A percentile compares a stretch with the other conserved stretches of the same genome.
Conservation (phyloP, 1,284 basidiomycete species). For the Puccinia polysora region DNA sequence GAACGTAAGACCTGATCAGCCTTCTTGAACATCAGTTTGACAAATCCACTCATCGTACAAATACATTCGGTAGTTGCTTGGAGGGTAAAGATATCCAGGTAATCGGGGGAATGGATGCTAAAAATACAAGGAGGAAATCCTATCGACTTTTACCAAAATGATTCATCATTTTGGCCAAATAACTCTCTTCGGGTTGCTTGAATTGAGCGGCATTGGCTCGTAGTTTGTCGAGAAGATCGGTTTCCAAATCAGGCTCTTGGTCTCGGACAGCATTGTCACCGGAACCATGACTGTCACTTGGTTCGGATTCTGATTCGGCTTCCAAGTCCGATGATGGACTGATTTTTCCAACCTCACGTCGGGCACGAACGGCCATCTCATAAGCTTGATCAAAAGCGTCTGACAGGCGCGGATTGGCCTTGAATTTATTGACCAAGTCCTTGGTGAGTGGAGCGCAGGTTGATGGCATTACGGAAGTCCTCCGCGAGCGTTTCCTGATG, state of each 20-base stretch:
- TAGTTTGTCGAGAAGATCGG: background rate
- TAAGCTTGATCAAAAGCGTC: background rate
- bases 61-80: too few species aligned
- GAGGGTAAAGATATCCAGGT: too few species aligned
- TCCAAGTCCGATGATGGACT: too few species aligned
- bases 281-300: background rate
- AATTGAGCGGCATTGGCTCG: slow-evolving; percentile 22
- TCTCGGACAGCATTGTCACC: background rate
- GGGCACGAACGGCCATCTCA: background rate
- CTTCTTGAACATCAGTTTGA: too few species aligned
- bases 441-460: too few species aligned
- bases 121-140: too few species aligned
- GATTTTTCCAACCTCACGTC: too few species aligned
- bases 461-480: too few species aligned
- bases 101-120: too few species aligned
- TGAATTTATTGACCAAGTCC: background rate
- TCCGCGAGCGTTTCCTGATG: background rate
- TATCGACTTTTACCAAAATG: too few species aligned
- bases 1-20: too few species aligned
- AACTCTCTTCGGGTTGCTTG: background rate
- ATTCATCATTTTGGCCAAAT: slow-evolving; percentile 1
- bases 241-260: background rate
- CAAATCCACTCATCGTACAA: too few species aligned
- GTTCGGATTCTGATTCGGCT: background rate
- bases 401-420: slow-evolving; percentile 8